phyloP scores from a whole-genome alignment of 2,329 filamentous ascomycete species.

The Esteya vermicola region DNA sequence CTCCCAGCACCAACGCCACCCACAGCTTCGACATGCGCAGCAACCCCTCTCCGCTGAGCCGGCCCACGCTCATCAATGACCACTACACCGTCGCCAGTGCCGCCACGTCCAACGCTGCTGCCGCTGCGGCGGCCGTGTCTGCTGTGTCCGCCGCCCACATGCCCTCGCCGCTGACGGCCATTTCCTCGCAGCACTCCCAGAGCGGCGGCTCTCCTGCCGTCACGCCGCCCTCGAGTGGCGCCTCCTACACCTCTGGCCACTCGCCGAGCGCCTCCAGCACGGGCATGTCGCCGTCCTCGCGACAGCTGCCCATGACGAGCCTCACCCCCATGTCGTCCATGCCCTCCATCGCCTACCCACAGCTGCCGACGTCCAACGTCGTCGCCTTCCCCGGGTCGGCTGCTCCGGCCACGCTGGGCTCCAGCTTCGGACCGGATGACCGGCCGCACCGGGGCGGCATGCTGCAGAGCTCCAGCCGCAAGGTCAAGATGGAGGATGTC shows the following conservation, averaged over 20 bases:
- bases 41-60: conserved; percentile 22
- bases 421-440: conserved; percentile 48
- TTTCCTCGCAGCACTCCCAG: conserved; percentile 29
- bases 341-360: conserved; percentile 57
- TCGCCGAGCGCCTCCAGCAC: conserved; percentile 60
- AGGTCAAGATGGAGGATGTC: conserved; percentile 15
- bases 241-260: conserved; percentile 66
- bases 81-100: conserved; percentile 14
- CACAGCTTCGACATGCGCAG: conserved; percentile 45
- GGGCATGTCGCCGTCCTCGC: conserved; percentile 52
- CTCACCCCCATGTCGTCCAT: conserved; percentile 30
- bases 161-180: conserved; percentile 44
- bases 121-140: not conserved
- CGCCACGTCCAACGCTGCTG: conserved; percentile 9
- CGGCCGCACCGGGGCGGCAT: conserved; percentile 52
- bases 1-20: conserved; percentile 66
- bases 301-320: conserved; percentile 26
- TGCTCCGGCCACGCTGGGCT: conserved; percentile 57
- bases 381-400: conserved; percentile 48
- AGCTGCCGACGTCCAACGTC: conserved; percentile 49
- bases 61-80: conserved; percentile 14
- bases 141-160: conserved; percentile 37
- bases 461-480: conserved; percentile 43
- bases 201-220: conserved; percentile 55
- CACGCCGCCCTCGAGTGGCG: conserved; percentile 59